Evolutionary conservation across 2,329 filamentous ascomycete genomes (phyloP), one percentile per base, ranked within the genome.

Genomic region (Neopestalotiopsis sp.): DNA sequence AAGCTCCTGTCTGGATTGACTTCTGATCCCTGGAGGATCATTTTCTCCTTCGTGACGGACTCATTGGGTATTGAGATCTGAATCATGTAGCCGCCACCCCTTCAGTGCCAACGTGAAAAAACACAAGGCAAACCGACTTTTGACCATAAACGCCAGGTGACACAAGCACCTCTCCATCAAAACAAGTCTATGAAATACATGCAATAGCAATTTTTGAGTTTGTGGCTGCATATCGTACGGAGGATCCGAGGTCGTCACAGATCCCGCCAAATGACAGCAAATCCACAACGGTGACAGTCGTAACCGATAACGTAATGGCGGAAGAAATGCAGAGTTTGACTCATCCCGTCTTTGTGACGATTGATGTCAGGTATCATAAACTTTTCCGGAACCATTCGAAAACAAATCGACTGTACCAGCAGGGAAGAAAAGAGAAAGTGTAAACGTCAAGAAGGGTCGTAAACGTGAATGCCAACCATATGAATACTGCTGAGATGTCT

Each of bases 161-260:
- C 71, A 73, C 69, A 74, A 75, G 67, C 73, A 74, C 74, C 77
- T 72, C 69, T 70, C 70, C 62, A 73, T 70, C 72, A 71, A 73
- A 77, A 72, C 75, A 77, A 74, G 74, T 77, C 76, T 79, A 78
- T 74, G 76, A 76, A 53, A 78, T 79, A 78, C 76, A 79, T 75
- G 73, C 75, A 75, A 61, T 61, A 30, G 75, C 74, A 70, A 70
- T 68, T 73, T 38, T 70, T 32, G 17, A 56, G 71, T 68, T 70
- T 68, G 71, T 62, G 30, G 66, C 74, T 71, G 71, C 67, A 72
- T 67, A 69, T 65, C 68, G 68, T 68, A 66, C 70, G 67, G 72
- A 69, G 74, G 34, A 32, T 67, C 56, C 56, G 34, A 61, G 30
- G 24, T 61, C 53, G 10, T 61, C 65, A 57, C 64, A 71, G 70